Base-by-base conservation (phyloP, 257 asterid species). In the Lavandula angustifolia region DNA sequence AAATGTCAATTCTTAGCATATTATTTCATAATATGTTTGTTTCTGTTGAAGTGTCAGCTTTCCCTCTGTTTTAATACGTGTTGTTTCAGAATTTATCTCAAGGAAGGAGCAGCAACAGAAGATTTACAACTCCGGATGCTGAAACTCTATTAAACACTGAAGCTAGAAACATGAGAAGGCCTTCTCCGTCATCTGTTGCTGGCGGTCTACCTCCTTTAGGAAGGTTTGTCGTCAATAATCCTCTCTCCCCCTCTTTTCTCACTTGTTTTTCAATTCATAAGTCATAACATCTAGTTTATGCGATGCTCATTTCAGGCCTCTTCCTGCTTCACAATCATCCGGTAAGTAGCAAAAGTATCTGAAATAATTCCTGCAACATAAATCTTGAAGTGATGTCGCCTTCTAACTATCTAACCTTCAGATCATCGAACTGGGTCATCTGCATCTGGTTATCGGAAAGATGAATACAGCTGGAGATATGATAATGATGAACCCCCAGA, bases 191-290 rank as follows among this genome's bases (percentile, higher is more conserved):
- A 33, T 83, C 99, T 50, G 88, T 88, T 71, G 97, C 83, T 14
- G 98, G 99, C 63, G 98, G 97, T 62, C 68, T 94, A 74, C 96
- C 99, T 79, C 98, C 95, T 46, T 54, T 94, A 38, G 96, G 95
- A 90, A 88, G 99, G 98, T 94, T 42, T 4, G 33, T 74, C 44
- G 52, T 38, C 76, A 61, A 70, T 54, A 57, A 33, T 18, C n/a
- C 33, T 54, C 34, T 34, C 10, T 16, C 34, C 13, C 8, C 34
- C 14, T 5, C 53, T 31, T 53, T 11, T 14, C 9, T 43, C 42
- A 34, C 58, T 44, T 59, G 35, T 49, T 72, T 22, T 48, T 54
- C 5, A 56, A 48, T 59, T 60, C 6, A 56, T 71, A 50, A 38
- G 49, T 49, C 58, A 4, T 78, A 29, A 73, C 82, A 73, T 67